A percentile compares a stretch with the other conserved stretches of the same genome.
Evolutionary conservation across 164 flowering plant genomes (phyloP).

Genomic region (Hamamelis virginiana): DNA sequence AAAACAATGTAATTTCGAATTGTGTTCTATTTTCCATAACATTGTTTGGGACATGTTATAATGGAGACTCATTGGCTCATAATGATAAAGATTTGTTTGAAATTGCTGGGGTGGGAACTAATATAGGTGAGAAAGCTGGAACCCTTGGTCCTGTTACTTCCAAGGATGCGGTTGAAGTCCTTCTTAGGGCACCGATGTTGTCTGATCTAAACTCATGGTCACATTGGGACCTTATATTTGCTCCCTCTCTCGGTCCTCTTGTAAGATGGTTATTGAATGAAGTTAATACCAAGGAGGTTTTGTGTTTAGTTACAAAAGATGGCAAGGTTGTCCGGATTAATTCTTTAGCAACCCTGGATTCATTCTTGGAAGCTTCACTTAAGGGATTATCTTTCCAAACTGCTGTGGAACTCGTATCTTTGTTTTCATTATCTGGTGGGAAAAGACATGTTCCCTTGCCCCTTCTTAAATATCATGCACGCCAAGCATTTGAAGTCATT

Average conservation of each 20-base stretch:
- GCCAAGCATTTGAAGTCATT: conserved; percentile 64
- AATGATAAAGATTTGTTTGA: conserved; percentile 18
- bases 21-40: conserved; percentile 64
- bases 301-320: conserved; percentile 68
- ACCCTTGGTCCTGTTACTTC: conserved; percentile 38
- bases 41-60: no score
- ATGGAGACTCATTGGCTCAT: conserved; percentile 16
- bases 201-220: conserved; percentile 74
- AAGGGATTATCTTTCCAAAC: conserved; percentile 71
- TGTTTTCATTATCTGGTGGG: conserved; percentile 68
- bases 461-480: conserved; percentile 68
- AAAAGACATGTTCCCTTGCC: conserved; percentile 51
- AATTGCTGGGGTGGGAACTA: conserved; percentile 14
- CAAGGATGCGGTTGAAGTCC: conserved; percentile 65
- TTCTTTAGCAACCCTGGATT: conserved; percentile 59
- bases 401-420: conserved; percentile 69
- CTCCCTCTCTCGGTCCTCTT: conserved; percentile 90
- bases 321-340: conserved; percentile 79
- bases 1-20: conserved; percentile 29
- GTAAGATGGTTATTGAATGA: conserved; percentile 69
- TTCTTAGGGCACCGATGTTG: conserved; percentile 77
- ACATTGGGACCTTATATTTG: conserved; percentile 84
- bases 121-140: conserved; percentile 16
- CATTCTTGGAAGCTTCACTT: conserved; percentile 68
- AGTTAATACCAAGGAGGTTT: conserved; percentile 52